Evolutionary conservation across 768 basidiomycete species (phyloP).

Genomic region (Rhodosporidiobolus sp.): DNA sequence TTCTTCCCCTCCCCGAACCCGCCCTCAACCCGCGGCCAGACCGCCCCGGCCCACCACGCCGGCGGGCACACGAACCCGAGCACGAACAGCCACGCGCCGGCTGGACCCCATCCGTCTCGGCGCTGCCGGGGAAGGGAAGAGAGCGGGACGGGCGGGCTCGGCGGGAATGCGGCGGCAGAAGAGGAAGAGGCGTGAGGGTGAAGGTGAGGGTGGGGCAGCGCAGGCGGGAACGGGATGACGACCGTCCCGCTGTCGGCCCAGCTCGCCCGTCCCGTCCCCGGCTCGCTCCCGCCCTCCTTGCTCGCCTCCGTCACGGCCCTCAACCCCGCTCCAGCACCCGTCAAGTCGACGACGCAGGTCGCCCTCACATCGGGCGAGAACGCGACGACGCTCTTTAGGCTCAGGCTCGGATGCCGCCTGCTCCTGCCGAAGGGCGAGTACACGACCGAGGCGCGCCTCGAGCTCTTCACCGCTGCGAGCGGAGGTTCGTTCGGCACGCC

Average conservation of each 20-base stretch:
- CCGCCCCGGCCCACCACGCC: conserved; percentile 1
- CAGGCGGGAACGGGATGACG: not conserved
- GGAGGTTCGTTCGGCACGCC: not conserved
- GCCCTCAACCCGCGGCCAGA: not conserved
- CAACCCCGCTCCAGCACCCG: not conserved
- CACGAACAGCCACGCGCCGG: not conserved
- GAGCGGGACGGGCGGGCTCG: not conserved
- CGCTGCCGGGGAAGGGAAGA: not conserved
- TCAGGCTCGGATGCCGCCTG: too few relatives aligned
- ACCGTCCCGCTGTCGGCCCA: not conserved
- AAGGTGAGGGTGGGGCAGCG: too few relatives aligned
- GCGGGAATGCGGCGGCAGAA: not conserved
- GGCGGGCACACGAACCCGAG: not conserved
- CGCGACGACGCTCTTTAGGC: too few relatives aligned
- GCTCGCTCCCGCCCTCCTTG: too few relatives aligned
- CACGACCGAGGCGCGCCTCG: not conserved
- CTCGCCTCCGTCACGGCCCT: not conserved
- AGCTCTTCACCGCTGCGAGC: not conserved
- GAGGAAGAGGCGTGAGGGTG: too few relatives aligned
- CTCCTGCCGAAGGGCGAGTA: not conserved
- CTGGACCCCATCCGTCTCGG: not conserved
- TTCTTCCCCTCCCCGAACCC: not conserved
- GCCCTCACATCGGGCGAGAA: too few relatives aligned
- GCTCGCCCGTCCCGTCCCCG: too few relatives aligned
- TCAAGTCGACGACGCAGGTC: not conserved